Evolutionary conservation across 352 stramenopile species (phyloP).

Genomic region (Phytophthora cactorum): DNA sequence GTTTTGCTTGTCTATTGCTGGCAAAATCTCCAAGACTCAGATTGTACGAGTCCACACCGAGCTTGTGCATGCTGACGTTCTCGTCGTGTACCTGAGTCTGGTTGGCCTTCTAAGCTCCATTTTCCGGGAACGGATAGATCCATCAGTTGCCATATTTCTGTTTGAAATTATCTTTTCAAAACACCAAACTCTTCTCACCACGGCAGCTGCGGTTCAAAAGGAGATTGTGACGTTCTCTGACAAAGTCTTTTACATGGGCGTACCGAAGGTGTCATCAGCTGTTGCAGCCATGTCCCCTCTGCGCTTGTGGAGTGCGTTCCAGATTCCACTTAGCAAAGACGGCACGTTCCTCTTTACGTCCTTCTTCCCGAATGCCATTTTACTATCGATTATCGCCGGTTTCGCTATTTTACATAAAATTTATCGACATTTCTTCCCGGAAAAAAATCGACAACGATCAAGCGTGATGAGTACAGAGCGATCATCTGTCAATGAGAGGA

Average conservation of each 20-base stretch:
- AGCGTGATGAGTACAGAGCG: conserved; percentile 16
- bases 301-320: conserved; percentile 29
- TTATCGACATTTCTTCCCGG: conserved; percentile 27
- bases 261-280: conserved; percentile 14
- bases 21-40: conserved; percentile 22
- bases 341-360: conserved; percentile 20
- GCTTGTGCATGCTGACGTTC: conserved; percentile 42
- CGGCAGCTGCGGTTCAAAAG: conserved; percentile 10
- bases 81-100: conserved; percentile 35
- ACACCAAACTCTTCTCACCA: conserved; percentile 1
- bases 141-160: conserved; percentile 25
- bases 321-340: conserved; percentile 20
- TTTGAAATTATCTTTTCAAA: conserved; percentile 37
- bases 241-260: conserved; percentile 23
- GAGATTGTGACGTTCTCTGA: conserved; percentile 26
- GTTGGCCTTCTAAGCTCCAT: conserved; percentile 27
- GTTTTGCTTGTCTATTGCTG: conserved; percentile 31
- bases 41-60: conserved; percentile 33
- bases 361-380: conserved; percentile 27
- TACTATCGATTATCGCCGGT: conserved; percentile 25
- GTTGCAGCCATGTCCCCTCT: conserved; percentile 24
- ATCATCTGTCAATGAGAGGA: conserved; percentile 25
- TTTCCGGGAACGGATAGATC: conserved; percentile 36
- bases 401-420: conserved; percentile 35
- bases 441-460: conserved; percentile 17